Evolutionary conservation across 805 yeast species (phyloP), one percentile per base, ranked within the genome.

Genomic region (Candida boidinii): DNA sequence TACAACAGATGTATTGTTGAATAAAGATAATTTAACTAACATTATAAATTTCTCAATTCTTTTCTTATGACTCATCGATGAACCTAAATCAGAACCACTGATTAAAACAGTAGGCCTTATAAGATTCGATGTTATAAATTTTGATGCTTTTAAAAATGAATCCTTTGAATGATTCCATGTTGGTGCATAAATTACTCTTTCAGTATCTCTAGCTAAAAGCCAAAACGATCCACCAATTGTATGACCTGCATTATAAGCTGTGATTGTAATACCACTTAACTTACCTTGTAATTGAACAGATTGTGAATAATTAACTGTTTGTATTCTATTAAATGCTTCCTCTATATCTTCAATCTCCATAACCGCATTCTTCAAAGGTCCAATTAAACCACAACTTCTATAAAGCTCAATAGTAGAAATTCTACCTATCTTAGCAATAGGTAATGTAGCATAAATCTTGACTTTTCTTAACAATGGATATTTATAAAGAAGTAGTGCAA

Each of bases 121-220:
- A 19, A 88, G 61, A 26, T 72, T 69, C 1, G 83, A 66, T n/a
- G 76, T 58, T 30, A 37, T 40, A 20, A 83, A 54, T 16, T 68
- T 66, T 4, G 92, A 82, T 19, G 87, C 78, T 40, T 79, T 81
- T 33, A 92, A 58, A 44, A 87, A 87, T 0, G 84, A 70, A 49
- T 90, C 97, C 42, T 76, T 77, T 1, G 96, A 79, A 51, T 92
- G 97, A 53, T 88, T 90, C 97, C 97, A 92, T 28, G 82, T 76
- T 2, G 92, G 87, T 0, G 95, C 94, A 54, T 86, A 85, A 3
- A 90, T 63, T n/a, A 88, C 61, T 41, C 79, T 79, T 43, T 90
- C 96, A 13, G 78, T 71, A 39, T 80, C 76, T 35, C 78, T 77
- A 28, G 71, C 68, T 9, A 90, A 54, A 23, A 79, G 62, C 96